Evolutionary conservation across 2,329 filamentous ascomycete species (phyloP), one percentile per base, ranked within the genome.

Genomic region (Penicillium corylophilum): DNA sequence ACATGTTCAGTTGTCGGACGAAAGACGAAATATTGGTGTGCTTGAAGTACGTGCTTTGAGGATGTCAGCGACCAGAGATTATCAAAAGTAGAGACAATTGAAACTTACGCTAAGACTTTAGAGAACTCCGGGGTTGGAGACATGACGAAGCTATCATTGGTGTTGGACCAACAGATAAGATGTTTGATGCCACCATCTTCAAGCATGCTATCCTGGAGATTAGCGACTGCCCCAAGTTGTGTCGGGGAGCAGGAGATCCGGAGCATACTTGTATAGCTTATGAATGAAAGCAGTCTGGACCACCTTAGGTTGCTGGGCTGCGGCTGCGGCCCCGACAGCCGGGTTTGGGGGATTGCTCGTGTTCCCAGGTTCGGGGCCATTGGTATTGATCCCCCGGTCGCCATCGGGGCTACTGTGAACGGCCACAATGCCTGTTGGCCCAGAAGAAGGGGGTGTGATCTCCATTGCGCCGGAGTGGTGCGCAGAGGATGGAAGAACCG

Each of bases 11-110:
- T 75, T 99, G 94, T 44, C 94, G 85, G 44, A 99, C 94, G 71
- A 99, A 99, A 1, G 94, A 97, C 10, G 94, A 97, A 55, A 97
- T 96, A 68, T 99, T 99, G 62, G 93, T 99, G 71, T 99, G 94
- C 68, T 99, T 99, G 73, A 99, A 99, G 71, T 99, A 99, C 83
- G 95, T 91, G 48, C 93, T 96, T 64, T 56, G 53, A 46, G 62
- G 63, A 61, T 18, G 48, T 66, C 57, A 66, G 63, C 47, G 28
- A 51, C 44, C 43, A 13, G 57, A 49, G 39, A 48, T 61, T 59
- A 54, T 54, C 13, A 29, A 40, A 9, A 29, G 20, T 28, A 23
- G 23, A 26, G n/a, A 39, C 4, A 39, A 15, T 47, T 23, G 41
- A 41, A 12, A 85, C 88, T 73, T 83, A 96, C 93, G 94, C 90